Evolutionary conservation across 352 stramenopile genomes (phyloP), one percentile per base, ranked within the genome.

Genomic region (Pythium angustatum): DNA sequence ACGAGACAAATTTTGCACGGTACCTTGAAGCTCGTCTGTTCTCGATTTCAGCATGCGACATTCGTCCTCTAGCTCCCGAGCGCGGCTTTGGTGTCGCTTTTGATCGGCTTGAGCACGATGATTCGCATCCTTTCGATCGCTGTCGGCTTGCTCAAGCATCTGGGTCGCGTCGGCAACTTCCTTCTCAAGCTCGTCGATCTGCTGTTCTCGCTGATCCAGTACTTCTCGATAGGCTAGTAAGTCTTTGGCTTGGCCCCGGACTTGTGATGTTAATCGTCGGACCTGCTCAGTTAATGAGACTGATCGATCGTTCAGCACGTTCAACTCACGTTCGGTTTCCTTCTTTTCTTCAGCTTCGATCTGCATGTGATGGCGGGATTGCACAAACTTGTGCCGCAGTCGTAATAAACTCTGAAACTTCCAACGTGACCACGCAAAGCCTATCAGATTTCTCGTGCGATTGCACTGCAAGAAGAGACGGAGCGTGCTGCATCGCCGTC

Each of bases 401-500:
- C 52, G 62, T 0, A 52, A 21, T 6, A 83, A 12, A 5, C 65
- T 72, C 43, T 50, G 28, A 11, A 38, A 34, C 43, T 64, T 77
- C 83, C 83, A 92, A 5, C 61, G 66, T 3, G 55, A 66, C 83
- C 83, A 92, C 27, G 72, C 54, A 21, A 60, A 44, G 24, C 55
- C 45, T 10, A 81, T 15, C 45, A 69, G 17, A 5, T 17, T 22
- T 3, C 68, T 57, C 7, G 62, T 51, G 10, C 49, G 50, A 49
- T 86, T 66, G 8, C 43, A 31, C 3, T 38, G 12, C 6, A 90
- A 1, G 2, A 68, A 11, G 2, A 64, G 38, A 2, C 60, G 43
- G 19, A 76, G 49, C 21, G 67, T 58, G 3, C 66, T 68, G 10
- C 54, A 64, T n/a, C 66, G 68, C 8, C 73, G 74, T 3, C 48